Percentiles rank a stretch among this genome's conserved stretches.
These are phyloP conservation scores for Solanum ossicruentum DNA, from an alignment of 257 asterid genomes.

Conservation along the genomic window DNA sequence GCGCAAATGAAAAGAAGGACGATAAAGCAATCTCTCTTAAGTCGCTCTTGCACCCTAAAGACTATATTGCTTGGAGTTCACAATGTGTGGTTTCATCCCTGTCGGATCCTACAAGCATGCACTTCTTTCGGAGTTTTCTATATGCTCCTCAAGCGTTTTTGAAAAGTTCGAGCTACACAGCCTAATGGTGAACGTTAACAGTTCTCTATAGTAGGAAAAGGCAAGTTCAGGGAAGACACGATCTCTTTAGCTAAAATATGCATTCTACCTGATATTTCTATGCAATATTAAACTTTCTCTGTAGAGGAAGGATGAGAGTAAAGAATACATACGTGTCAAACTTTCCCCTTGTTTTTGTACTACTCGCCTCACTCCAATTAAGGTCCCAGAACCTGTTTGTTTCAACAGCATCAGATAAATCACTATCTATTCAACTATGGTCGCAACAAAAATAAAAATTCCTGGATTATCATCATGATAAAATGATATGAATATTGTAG, in stretches of 20 bases:
- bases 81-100: neutral
- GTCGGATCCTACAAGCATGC: neutral
- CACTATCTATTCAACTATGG: neutral
- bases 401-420: neutral
- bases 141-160: neutral
- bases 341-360: slow-evolving; percentile 31
- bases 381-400: slow-evolving; percentile 50
- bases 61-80: neutral
- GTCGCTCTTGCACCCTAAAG: neutral
- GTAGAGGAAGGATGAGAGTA: neutral
- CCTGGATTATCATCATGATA: neutral
- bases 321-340: slow-evolving; percentile 24
- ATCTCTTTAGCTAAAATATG: neutral
- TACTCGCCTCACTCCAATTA: slow-evolving; percentile 50
- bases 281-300: neutral
- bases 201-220: neutral
- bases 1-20: neutral
- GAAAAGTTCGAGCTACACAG: neutral
- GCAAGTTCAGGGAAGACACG: neutral
- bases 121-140: neutral
- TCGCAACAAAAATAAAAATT: neutral
- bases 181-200: neutral
- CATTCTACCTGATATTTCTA: neutral
- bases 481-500: neutral
- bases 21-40: neutral